A percentile compares a stretch with the other conserved stretches of the same genome.
These are phyloP conservation scores for Neotropicomus parvogracilis DNA, from an alignment of 1,284 basidiomycete species.

Conservation along the genomic window DNA sequence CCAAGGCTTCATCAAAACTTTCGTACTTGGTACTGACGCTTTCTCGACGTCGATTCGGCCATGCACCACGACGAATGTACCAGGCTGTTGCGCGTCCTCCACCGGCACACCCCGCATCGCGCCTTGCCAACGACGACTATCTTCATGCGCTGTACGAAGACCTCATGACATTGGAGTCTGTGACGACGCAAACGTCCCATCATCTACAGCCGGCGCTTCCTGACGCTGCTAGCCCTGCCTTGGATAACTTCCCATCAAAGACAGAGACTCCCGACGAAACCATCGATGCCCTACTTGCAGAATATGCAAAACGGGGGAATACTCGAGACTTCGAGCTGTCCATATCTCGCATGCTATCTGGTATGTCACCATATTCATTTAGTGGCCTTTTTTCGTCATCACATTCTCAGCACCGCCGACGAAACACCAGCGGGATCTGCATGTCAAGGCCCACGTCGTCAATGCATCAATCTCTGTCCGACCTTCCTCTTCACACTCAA, in stretches of 20 bases:
- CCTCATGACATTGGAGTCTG: background rate
- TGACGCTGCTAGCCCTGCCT: no score
- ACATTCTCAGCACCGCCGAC: conserved; percentile 41
- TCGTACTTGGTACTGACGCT: background rate
- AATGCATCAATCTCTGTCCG: conserved; percentile 8
- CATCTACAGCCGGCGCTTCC: background rate
- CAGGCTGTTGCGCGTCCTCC: conserved; percentile 16
- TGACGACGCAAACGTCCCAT: background rate
- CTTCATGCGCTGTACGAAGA: conserved; percentile 2
- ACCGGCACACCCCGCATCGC: background rate
- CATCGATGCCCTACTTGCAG: conserved; percentile 45
- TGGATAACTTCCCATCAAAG: conserved; percentile 26
- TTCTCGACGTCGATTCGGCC: conserved; percentile 4
- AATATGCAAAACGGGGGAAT: conserved; percentile 50
- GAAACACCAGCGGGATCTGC: conserved; percentile 60
- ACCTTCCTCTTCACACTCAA: conserved; percentile 28
- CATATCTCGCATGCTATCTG: conserved; percentile 41
- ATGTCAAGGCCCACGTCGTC: conserved; percentile 58
- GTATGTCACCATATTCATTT: conserved; percentile 31
- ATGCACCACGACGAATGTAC: conserved; percentile 20
- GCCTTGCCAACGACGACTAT: background rate
- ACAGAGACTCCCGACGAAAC: conserved; percentile 38
- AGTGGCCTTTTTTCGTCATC: background rate
- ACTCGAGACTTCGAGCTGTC: conserved; percentile 44
- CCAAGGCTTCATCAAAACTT: conserved; percentile 3